Conservation (phyloP, 2,329 filamentous ascomycete species). For the Ambrosiella beaveri region DNA sequence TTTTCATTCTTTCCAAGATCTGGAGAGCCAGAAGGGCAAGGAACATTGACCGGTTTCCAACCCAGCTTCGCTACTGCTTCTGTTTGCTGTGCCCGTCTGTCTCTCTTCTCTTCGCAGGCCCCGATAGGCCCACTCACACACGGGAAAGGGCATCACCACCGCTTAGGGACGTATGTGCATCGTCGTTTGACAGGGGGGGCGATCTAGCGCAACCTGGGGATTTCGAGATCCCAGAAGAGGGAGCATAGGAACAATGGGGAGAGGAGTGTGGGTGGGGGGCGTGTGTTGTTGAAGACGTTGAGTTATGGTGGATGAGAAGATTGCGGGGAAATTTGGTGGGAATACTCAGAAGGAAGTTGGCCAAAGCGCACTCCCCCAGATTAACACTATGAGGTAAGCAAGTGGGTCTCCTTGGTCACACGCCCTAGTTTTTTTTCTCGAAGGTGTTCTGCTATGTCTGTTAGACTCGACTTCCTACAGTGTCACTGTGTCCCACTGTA, state of each 20-base stretch:
- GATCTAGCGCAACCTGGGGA: neutral
- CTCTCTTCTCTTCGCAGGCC: neutral
- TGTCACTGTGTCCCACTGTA: neutral
- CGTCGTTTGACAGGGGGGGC: neutral
- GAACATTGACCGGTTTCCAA: neutral
- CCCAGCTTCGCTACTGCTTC: neutral
- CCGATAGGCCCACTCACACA: neutral
- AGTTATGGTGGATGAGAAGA: neutral
- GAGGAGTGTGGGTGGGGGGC: neutral
- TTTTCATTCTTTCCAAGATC: neutral
- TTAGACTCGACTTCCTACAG: neutral
- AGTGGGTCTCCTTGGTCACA: neutral
- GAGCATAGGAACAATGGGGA: neutral
- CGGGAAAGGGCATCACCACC: neutral
- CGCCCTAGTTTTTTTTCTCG: neutral
- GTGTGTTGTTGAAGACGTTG: neutral
- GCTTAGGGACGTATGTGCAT: neutral
- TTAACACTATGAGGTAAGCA: neutral
- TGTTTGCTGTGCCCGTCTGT: neutral
- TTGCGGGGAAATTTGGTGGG: slow-evolving; percentile 3
- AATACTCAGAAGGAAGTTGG: neutral
- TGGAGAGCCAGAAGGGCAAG: neutral
- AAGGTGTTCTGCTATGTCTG: neutral
- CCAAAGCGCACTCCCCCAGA: neutral
- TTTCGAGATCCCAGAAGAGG: neutral